Percentiles rank a stretch among this genome's conserved stretches.
phyloP scores from a whole-genome alignment of 2,329 filamentous ascomycete species.

The Hypoxylon sp. region DNA sequence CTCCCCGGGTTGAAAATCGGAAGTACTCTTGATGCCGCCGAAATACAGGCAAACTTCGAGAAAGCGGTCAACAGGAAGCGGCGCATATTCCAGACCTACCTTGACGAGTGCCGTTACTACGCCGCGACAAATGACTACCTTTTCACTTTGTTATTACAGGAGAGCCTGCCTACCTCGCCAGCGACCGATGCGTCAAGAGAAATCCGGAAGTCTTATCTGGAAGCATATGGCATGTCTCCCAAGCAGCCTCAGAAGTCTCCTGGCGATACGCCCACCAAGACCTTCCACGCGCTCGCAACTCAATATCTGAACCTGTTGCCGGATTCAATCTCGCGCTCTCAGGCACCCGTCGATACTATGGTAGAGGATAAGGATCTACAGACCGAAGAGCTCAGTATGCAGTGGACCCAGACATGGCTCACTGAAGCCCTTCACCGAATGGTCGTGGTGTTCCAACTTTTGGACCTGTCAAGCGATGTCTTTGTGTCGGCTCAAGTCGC shows the following conservation, averaged over 20 bases:
- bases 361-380: slow-evolving; percentile 61
- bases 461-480: slow-evolving; percentile 67
- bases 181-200: slow-evolving; percentile 46
- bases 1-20: slow-evolving; percentile 64
- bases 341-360: slow-evolving; percentile 61
- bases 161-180: slow-evolving; percentile 46
- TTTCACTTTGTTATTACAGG: slow-evolving; percentile 63
- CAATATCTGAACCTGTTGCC: slow-evolving; percentile 63
- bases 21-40: slow-evolving; percentile 64
- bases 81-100: slow-evolving; percentile 77
- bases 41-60: slow-evolving; percentile 70
- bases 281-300: slow-evolving; percentile 60
- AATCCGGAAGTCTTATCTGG: slow-evolving; percentile 50
- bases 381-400: slow-evolving; percentile 45
- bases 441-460: slow-evolving; percentile 77
- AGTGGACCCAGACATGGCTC: slow-evolving; percentile 52
- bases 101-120: slow-evolving; percentile 77
- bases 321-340: slow-evolving; percentile 63
- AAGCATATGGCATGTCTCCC: slow-evolving; percentile 51
- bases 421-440: slow-evolving; percentile 80
- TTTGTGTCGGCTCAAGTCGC: slow-evolving; percentile 71
- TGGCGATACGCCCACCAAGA: slow-evolving; percentile 51
- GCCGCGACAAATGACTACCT: slow-evolving; percentile 72
- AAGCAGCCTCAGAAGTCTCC: slow-evolving; percentile 47
- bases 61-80: slow-evolving; percentile 71